These are phyloP conservation scores for Datisca glomerata DNA, from an alignment of 306 rosid species.

Conservation along the genomic window DNA sequence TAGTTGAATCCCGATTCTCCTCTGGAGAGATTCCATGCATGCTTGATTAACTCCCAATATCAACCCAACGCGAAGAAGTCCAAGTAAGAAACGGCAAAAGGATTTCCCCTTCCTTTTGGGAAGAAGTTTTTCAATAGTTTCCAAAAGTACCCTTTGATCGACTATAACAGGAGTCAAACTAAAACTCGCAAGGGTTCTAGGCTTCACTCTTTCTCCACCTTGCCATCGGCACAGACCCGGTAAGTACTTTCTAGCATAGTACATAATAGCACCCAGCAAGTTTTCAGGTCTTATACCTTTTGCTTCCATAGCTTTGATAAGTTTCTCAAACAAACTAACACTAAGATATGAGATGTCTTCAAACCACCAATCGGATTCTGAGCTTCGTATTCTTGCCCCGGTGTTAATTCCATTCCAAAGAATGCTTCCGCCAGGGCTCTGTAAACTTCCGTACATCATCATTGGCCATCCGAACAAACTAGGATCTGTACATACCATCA, in stretches of 20 bases:
- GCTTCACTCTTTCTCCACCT: constrained; percentile 47
- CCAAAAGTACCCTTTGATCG: constrained; percentile 69
- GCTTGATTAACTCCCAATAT: constrained; percentile 50
- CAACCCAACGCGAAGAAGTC: constrained; percentile 84
- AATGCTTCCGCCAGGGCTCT: constrained; percentile 98
- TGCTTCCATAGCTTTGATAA: constrained; percentile 69
- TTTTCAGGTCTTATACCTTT: constrained; percentile 79
- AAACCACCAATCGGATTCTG: constrained; percentile 99
- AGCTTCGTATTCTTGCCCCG: constrained; percentile 75
- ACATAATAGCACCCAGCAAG: constrained; percentile 68
- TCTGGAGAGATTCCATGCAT: constrained; percentile 62
- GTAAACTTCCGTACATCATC: constrained; percentile 98
- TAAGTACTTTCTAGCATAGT: constrained; percentile 74
- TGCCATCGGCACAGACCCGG: constrained; percentile 94
- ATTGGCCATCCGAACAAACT: constrained; percentile 99
- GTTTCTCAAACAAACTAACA: constrained; percentile 63
- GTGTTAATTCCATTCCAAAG: constrained; percentile 96
- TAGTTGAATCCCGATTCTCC: constrained; percentile 83
- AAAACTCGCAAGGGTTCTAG: constrained; percentile 63
- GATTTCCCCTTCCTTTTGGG: constrained; percentile 75
- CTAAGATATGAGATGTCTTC: constrained; percentile 88
- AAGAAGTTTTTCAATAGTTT: constrained; percentile 70
- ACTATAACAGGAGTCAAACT: constrained; percentile 62
- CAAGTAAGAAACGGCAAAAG: constrained; percentile 72
- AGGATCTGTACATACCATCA: constrained; percentile 95